Evolutionary conservation across 1,284 basidiomycete species (phyloP).

Genomic region (Stygiomarasmius scandens): DNA sequence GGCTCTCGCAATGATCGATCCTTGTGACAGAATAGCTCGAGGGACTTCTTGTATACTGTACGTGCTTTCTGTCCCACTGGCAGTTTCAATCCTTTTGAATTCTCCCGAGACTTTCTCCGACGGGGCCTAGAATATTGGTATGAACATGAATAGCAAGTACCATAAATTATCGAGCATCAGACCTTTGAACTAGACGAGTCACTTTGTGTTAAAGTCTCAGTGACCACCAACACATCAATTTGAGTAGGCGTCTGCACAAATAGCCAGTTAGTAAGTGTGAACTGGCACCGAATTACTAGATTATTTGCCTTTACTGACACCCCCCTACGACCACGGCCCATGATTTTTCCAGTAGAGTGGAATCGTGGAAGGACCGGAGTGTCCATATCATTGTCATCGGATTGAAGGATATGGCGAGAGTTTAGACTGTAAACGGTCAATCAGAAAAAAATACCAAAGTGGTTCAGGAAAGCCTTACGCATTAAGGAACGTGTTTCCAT

Average conservation of each 20-base stretch:
- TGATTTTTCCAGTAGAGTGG: conserved; percentile 6
- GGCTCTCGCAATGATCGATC: no score
- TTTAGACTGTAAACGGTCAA: conserved; percentile 25
- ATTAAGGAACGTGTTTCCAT: conserved; percentile 35
- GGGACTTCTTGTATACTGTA: no score
- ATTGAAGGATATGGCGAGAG: conserved; percentile 31
- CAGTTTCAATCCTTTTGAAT: no score
- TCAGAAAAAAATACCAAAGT: background rate
- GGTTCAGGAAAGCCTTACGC: conserved; percentile 23
- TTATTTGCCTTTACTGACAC: conserved; percentile 9
- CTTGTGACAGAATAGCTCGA: no score
- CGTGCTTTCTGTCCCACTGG: no score
- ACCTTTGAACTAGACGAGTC: conserved; percentile 1
- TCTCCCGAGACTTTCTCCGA: no score
- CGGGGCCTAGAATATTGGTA: no score
- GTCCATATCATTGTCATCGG: conserved; percentile 20
- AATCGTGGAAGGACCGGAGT: conserved; percentile 22
- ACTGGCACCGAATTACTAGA: background rate
- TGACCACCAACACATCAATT: conserved; percentile 29
- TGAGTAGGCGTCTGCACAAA: conserved; percentile 22
- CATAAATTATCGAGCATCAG: no score
- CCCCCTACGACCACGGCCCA: background rate
- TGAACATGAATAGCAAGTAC: no score
- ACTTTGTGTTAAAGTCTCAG: conserved; percentile 27
- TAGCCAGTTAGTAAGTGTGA: background rate